Base-by-base conservation (phyloP, 179 eudicot genomes). In the Monotropa hypopitys region DNA sequence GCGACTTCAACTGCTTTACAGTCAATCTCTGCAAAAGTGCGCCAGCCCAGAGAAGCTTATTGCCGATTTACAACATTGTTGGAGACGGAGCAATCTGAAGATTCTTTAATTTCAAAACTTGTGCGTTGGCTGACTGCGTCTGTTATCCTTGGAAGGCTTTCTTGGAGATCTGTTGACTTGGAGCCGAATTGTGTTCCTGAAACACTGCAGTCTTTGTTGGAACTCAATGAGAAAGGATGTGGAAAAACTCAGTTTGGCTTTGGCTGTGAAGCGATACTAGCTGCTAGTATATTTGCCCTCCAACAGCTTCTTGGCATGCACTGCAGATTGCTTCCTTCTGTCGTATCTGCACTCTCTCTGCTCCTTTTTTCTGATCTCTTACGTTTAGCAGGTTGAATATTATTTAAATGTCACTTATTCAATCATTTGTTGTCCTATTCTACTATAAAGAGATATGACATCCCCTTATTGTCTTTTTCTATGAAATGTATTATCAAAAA, bases 101-200 rank as follows among this genome's bases (percentile, higher is more conserved):
- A 90, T 21, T 80, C 90, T 77, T 79, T 89, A 42, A 42, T 80
- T 46, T 83, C 90, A 59, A 89, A 84, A 74, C 97, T 95, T 79
- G 72, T 93, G 70, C 91, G 90, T 26, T 95, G 99, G 99, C 83
- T 95, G 68, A 86, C 89, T 56, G 99, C 98, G 53, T 91, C 97
- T 30, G 88, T 87, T 47, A 86, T 95, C 62, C 82, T 85, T 53
- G 86, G 87, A 78, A 82, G 78, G 76, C 79, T 83, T 75, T 87
- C 93, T 57, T 76, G 51, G 72, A 82, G 83, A 54, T 79, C 42
- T 16, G 78, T 57, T 46, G 76, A 59, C 73, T 61, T 75, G 56
- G 76, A 50, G 76, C 28, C 75, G 18, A 77, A 77, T 45, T 76
- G 43, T 76, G 50, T 74, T 76, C 59, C 38, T 42, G 82, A 73